Evolutionary conservation across 1,284 basidiomycete genomes (phyloP).

Genomic region (Ganoderma leucocontextum): DNA sequence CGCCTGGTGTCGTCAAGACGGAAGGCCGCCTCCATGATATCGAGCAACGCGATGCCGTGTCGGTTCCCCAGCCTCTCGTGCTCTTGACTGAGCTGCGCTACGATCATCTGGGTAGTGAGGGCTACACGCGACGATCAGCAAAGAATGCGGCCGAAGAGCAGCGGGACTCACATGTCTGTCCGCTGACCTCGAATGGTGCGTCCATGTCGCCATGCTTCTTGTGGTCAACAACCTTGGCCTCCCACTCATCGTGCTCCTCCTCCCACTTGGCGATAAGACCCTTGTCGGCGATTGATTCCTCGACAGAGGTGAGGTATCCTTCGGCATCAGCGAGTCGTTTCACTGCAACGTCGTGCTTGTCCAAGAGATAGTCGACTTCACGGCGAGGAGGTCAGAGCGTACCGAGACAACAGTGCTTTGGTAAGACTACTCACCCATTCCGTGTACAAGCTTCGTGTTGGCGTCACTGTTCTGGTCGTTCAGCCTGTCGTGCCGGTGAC

Average conservation of each 20-base stretch:
- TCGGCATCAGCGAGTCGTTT: not conserved
- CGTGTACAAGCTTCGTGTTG: not conserved
- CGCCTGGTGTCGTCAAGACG: not conserved
- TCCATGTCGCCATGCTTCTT: not conserved
- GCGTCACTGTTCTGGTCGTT: conserved; percentile 2
- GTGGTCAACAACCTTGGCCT: not conserved
- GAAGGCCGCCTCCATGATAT: not conserved
- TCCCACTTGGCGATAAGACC: not conserved
- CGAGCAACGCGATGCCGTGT: not conserved
- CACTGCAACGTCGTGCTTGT: not conserved
- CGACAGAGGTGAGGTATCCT: not conserved
- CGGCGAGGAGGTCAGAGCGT: too few relatives aligned
- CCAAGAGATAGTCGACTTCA: not conserved
- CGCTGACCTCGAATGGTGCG: not conserved
- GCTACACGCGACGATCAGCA: not conserved
- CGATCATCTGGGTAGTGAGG: not conserved
- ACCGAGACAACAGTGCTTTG: not conserved
- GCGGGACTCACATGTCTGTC: not conserved
- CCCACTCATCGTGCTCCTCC: not conserved
- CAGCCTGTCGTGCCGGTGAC: not conserved
- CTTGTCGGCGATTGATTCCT: not conserved
- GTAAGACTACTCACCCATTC: not conserved
- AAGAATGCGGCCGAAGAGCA: not conserved
- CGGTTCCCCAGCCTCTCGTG: not conserved
- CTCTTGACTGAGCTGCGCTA: not conserved